phyloP scores from a whole-genome alignment of 169 alveolate genomes.

The Plasmodium yoelii region DNA sequence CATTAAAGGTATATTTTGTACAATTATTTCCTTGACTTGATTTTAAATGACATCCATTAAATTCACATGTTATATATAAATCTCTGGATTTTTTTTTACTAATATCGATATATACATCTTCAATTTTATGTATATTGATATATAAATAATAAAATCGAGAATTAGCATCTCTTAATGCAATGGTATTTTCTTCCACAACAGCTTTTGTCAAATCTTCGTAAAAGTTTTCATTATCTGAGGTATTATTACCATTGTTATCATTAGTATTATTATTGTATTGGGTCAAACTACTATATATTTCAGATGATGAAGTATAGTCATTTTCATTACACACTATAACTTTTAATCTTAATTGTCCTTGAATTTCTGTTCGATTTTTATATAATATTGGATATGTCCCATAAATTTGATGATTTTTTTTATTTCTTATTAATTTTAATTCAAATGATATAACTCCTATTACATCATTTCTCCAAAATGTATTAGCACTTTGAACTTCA shows the following conservation, averaged over 20 bases:
- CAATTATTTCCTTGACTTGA: constrained; percentile 84
- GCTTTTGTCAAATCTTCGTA: constrained; percentile 81
- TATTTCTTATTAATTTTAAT: constrained; percentile 87
- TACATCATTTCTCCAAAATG: constrained; percentile 92
- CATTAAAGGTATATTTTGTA: constrained; percentile 91
- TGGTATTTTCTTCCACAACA: constrained; percentile 77
- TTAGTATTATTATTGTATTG: constrained; percentile 10
- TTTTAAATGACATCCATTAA: constrained; percentile 90
- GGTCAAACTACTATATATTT: constrained; percentile 35
- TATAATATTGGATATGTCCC: constrained; percentile 86
- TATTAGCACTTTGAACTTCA: constrained; percentile 93
- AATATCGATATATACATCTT: constrained; percentile 85
- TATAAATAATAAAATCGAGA: constrained; percentile 87
- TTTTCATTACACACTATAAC: constrained; percentile 89
- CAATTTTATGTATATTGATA: constrained; percentile 88
- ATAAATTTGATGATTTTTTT: constrained; percentile 87
- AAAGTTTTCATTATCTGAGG: constrained; percentile 19
- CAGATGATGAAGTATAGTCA: constrained; percentile 77
- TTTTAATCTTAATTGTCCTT: constrained; percentile 85
- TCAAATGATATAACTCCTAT: constrained; percentile 90
- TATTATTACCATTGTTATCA: neutral
- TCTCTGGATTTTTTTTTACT: constrained; percentile 82
- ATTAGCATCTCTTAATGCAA: constrained; percentile 25
- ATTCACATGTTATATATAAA: constrained; percentile 91
- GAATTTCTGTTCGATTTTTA: constrained; percentile 85